Base-by-base conservation (phyloP, 331 rosid species). In the Phaseolus coccineus region DNA sequence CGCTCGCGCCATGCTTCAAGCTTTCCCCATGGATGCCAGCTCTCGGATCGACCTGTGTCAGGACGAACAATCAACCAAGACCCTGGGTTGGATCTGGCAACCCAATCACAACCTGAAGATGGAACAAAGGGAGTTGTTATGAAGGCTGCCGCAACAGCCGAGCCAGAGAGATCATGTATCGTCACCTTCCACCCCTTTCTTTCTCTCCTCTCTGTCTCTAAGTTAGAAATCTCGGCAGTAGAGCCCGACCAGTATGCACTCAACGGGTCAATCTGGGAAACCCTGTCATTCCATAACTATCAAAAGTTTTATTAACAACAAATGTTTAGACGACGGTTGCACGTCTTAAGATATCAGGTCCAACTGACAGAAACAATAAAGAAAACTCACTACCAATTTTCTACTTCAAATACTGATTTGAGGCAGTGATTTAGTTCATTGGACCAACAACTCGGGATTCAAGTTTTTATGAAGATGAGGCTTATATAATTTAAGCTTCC, bases 21-120 rank as follows among this genome's bases (percentile, higher is more conserved):
- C 85, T 91, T 92, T 84, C 96, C 98, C 98, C 97, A 91, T 7
- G 98, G 98, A 75, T 89, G 94, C 98, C 98, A 93, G 81, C 93
- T 94, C 74, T 91, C 94, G 0, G 96, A 88, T 77, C 87, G 71
- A 76, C 90, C 81, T 48, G 81, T 85, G 74, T 89, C 96, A 0
- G 96, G 96, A 35, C 94, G 92, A 68, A 89, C 94, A 74, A 91
- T 89, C 90, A 94, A 79, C 98, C 98, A 91, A 81, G 96, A 90
- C 75, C 97, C 98, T 39, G 96, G 98, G 82, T 91, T 91, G 48
- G 96, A 90, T 83, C 86, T 87, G 19, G 96, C 92, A 73, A 94
- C 98, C 97, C 97, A 94, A 83, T 94, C 98, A 77, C 92, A 94
- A 89, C 97, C 93, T 83, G 97, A 81, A 77, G 98, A 90, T 33